Conservation (phyloP, 371 early-diverging fungal genomes). For the Mucor circinelloides region DNA sequence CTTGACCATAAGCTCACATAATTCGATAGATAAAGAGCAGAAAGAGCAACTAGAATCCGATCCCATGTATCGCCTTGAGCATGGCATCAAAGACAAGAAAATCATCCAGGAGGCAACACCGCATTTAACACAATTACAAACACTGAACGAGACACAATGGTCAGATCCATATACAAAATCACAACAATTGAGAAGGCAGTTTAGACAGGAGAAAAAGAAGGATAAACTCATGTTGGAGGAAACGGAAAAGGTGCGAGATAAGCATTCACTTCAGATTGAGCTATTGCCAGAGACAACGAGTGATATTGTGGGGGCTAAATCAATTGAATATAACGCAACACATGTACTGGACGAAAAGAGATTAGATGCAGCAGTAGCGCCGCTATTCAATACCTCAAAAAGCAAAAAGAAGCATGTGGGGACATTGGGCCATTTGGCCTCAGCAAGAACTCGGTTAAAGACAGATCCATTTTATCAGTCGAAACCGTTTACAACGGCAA, state of each 20-base stretch:
- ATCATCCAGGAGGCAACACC: conserved; percentile 56
- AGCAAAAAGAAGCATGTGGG: background rate
- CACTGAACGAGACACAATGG: conserved; percentile 68
- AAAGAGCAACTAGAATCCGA: conserved; percentile 60
- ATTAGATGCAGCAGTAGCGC: conserved; percentile 33
- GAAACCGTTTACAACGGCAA: conserved; percentile 11
- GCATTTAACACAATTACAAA: conserved; percentile 62
- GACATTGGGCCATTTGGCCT: conserved; percentile 29
- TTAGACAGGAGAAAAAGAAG: conserved; percentile 71
- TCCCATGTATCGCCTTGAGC: conserved; percentile 75
- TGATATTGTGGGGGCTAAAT: conserved; percentile 47
- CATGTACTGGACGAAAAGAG: conserved; percentile 35
- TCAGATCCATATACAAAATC: conserved; percentile 78
- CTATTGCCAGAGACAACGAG: conserved; percentile 54
- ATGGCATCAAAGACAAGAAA: conserved; percentile 56
- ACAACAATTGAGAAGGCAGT: conserved; percentile 69
- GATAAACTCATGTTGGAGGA: conserved; percentile 51
- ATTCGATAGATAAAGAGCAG: conserved; percentile 54
- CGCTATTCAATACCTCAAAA: conserved; percentile 32
- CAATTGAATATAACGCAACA: conserved; percentile 37
- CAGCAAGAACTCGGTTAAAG: conserved; percentile 45
- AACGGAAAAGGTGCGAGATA: conserved; percentile 54
- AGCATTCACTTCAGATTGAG: conserved; percentile 58
- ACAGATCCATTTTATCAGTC: conserved; percentile 53
- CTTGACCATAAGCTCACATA: background rate